Percentiles rank a stretch among this genome's conserved stretches.
phyloP scores from a whole-genome alignment of 176 grass and related monocot genomes.

The Eremochloa ophiuroides region DNA sequence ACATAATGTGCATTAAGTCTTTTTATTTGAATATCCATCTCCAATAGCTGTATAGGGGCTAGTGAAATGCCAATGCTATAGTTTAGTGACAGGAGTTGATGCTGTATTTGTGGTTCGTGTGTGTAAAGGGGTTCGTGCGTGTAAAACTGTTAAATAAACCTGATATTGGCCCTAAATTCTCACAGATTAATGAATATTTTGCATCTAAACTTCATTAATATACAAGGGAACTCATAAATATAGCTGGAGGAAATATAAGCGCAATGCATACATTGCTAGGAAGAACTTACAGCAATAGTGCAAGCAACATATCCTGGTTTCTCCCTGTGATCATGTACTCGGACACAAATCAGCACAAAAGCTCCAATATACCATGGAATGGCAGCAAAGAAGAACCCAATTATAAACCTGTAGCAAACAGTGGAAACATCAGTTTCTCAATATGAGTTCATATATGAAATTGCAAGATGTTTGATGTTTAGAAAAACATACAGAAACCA shows the following conservation, averaged over 20 bases:
- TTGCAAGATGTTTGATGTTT: conserved; percentile 3
- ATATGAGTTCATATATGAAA: background rate
- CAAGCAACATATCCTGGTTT: conserved; percentile 94
- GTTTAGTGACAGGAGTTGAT: background rate
- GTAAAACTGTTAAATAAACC: background rate
- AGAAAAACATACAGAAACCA: conserved; percentile 77
- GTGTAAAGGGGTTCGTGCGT: too few relatives aligned
- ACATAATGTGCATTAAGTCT: background rate
- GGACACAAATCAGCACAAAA: conserved; percentile 71
- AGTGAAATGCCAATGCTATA: background rate
- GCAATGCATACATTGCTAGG: background rate
- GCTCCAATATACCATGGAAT: conserved; percentile 98
- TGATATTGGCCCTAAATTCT: background rate
- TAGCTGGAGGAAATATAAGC: background rate
- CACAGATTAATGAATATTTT: background rate
- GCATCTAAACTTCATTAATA: background rate
- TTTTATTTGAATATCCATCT: background rate
- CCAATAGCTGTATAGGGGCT: background rate
- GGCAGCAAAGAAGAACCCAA: conserved; percentile 89
- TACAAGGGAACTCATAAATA: background rate
- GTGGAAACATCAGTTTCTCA: conserved; percentile 21
- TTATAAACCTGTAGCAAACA: conserved; percentile 65
- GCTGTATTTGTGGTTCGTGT: background rate
- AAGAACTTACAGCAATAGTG: conserved; percentile 86
- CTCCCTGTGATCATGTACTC: conserved; percentile 80